Evolutionary conservation across 2,329 filamentous ascomycete genomes (phyloP), one percentile per base, ranked within the genome.

Genomic region (Mollisia scopiformis): DNA sequence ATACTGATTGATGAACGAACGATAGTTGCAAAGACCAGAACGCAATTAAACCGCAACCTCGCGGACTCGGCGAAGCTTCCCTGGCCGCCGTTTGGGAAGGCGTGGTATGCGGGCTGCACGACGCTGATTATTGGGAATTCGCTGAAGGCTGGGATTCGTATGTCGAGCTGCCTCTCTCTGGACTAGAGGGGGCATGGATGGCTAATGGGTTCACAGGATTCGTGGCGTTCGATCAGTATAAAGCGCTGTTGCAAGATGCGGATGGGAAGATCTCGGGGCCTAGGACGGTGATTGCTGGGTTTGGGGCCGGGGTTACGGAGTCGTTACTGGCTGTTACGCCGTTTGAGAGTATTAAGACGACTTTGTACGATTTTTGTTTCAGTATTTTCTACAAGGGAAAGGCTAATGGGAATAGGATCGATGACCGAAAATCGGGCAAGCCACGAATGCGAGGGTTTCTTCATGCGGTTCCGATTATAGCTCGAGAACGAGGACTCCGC

Each of bases 101-200:
- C 96, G 76, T 99, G 95, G 95, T 99, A 99, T 76, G 94, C 95
- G 13, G 95, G 95, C 37, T 99, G 95, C 80, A 98, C 95, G 50
- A 98, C 95, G 28, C 79, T 97, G 74, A 96, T 99, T 62, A 92
- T 98, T 68, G 95, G 95, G 63, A 99, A 99, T 79, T 96, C 93
- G 56, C 84, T 95, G 74, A 99, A 99, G 80, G 95, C 95, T 37
- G 95, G 93, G 62, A 96, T 98, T 65, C 89, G 93, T 93, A 84
- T 63, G 89, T 82, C n/a, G n/a, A n/a, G n/a, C n/a, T n/a, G n/a
- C n/a, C n/a, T 43, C 47, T 28, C 31, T 7, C 19, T 8, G 7
- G 13, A 61, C 28, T 8, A 16, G 5, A 14, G 30, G 31, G n/a
- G n/a, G n/a, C n/a, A n/a, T n/a, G n/a, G n/a, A n/a, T n/a, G n/a